phyloP scores from a whole-genome alignment of 768 basidiomycete genomes.

The Termitomyces sp. region DNA sequence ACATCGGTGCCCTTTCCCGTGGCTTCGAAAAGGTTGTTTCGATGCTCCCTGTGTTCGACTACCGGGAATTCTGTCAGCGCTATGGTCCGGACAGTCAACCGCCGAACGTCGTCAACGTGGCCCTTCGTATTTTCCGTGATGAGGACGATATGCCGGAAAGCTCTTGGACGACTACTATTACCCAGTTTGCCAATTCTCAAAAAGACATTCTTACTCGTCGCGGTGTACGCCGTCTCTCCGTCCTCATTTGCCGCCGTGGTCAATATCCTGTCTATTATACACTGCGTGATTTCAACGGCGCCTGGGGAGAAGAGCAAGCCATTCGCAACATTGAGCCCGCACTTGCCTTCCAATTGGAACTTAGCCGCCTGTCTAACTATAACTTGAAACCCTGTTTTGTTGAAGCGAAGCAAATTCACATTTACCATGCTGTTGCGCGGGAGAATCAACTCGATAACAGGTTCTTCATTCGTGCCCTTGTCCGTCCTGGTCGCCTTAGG shows the following conservation, averaged over 20 bases:
- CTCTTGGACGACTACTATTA: conserved; percentile 71
- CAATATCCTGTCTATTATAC: conserved; percentile 96
- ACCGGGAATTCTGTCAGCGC: conserved; percentile 67
- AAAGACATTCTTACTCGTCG: conserved; percentile 58
- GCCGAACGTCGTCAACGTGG: conserved; percentile 93
- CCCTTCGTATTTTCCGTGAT: conserved; percentile 83
- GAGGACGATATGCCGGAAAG: conserved; percentile 74
- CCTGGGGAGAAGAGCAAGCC: conserved; percentile 92
- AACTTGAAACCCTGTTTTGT: conserved; percentile 95
- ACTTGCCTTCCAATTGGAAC: conserved; percentile 95
- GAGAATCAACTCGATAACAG: conserved; percentile 98
- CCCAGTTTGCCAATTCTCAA: conserved; percentile 67
- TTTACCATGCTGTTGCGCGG: conserved; percentile 91
- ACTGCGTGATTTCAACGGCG: conserved; percentile 64
- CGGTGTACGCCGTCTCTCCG: conserved; percentile 89
- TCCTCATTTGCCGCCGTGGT: conserved; percentile 86
- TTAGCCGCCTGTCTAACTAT: conserved; percentile 95
- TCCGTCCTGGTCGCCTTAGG: conserved; percentile 91
- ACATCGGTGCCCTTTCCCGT: conserved; percentile 57
- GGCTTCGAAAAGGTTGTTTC: conserved; percentile 76
- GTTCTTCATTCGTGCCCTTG: conserved; percentile 96
- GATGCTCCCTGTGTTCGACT: conserved; percentile 72
- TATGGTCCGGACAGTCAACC: conserved; percentile 71
- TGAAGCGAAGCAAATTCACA: conserved; percentile 96
- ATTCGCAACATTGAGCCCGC: conserved; percentile 99